A percentile compares a stretch with the other conserved stretches of the same genome.
phyloP scores from a whole-genome alignment of 1,139 yeast species.

The Eremothecium sinecaudum region DNA sequence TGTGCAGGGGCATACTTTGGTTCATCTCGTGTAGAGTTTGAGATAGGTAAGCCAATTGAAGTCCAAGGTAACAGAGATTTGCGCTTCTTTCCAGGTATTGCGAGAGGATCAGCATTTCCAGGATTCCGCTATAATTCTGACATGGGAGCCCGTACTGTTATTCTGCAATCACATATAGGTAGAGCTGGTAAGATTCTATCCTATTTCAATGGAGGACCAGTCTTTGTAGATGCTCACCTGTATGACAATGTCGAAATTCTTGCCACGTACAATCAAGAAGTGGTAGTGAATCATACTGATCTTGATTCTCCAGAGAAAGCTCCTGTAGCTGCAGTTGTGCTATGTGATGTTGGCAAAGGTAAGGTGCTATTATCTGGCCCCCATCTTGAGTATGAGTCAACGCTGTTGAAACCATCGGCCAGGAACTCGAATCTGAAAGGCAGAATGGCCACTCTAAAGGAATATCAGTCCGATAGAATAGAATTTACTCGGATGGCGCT shows the following conservation, averaged over 20 bases:
- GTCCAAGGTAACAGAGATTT: slow-evolving; percentile 81
- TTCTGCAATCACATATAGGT: slow-evolving; percentile 36
- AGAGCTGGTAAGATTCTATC: slow-evolving; percentile 16
- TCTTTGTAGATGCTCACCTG: slow-evolving; percentile 65
- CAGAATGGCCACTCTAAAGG: slow-evolving; percentile 36
- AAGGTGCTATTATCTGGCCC: slow-evolving; percentile 70
- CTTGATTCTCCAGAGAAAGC: slow-evolving; percentile 17
- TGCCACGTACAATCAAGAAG: slow-evolving; percentile 48
- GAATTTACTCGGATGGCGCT: slow-evolving; percentile 50
- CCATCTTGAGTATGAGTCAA: slow-evolving; percentile 79
- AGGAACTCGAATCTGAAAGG: slow-evolving; percentile 31
- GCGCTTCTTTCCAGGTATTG: slow-evolving; percentile 68
- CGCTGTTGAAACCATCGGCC: slow-evolving; percentile 35
- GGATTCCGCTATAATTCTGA: slow-evolving; percentile 78
- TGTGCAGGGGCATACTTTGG: slow-evolving; percentile 97
- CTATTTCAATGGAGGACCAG: slow-evolving; percentile 76
- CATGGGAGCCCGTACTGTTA: slow-evolving; percentile 58
- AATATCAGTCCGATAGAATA: slow-evolving; percentile 41
- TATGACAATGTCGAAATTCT: slow-evolving; percentile 55
- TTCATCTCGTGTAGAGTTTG: slow-evolving; percentile 71
- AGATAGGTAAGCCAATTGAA: slow-evolving; percentile 66
- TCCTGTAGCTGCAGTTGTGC: slow-evolving; percentile 45
- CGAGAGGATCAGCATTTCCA: slow-evolving; percentile 69
- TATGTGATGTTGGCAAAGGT: slow-evolving; percentile 65
- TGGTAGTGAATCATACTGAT: slow-evolving; percentile 37